phyloP scores from a whole-genome alignment of 2,329 filamentous ascomycete species.

The Sarocladiaceae sp. region DNA sequence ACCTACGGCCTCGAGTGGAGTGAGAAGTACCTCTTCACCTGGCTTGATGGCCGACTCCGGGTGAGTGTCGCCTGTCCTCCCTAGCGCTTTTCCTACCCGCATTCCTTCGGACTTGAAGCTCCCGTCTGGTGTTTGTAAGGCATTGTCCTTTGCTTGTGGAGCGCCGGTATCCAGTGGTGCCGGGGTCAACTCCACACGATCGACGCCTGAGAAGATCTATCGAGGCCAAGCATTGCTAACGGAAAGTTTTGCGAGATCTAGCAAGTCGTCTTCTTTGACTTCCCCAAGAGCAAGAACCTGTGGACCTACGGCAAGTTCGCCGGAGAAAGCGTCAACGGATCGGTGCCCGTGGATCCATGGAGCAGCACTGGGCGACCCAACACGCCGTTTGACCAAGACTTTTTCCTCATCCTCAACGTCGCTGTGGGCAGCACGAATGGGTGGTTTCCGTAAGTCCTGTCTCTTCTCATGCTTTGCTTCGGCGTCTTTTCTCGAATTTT shows the following conservation, averaged over 20 bases:
- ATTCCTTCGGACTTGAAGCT: no score
- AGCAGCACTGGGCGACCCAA: constrained; percentile 27
- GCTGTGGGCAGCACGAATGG: constrained; percentile 43
- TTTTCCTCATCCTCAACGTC: constrained; percentile 46
- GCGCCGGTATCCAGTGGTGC: no score
- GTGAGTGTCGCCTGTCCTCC: background rate
- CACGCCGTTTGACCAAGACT: constrained; percentile 45
- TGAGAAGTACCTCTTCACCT: constrained; percentile 46
- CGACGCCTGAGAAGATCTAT: no score
- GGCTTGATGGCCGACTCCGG: constrained; percentile 34
- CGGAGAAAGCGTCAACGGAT: constrained; percentile 30
- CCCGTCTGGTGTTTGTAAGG: no score
- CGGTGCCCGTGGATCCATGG: constrained; percentile 38
- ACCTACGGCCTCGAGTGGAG: constrained; percentile 49
- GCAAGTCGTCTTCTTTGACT: constrained; percentile 31
- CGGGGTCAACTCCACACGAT: background rate
- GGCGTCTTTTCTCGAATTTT: background rate
- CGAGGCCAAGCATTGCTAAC: background rate
- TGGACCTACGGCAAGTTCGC: constrained; percentile 32
- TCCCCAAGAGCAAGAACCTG: constrained; percentile 21
- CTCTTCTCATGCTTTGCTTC: background rate
- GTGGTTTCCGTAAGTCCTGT: constrained; percentile 34
- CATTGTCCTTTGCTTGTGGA: no score
- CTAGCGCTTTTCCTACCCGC: background rate
- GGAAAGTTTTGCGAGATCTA: constrained; percentile 18